Evolutionary conservation across 192 early-diverging fungal genomes (phyloP).

Genomic region (Coemansia sp.): DNA sequence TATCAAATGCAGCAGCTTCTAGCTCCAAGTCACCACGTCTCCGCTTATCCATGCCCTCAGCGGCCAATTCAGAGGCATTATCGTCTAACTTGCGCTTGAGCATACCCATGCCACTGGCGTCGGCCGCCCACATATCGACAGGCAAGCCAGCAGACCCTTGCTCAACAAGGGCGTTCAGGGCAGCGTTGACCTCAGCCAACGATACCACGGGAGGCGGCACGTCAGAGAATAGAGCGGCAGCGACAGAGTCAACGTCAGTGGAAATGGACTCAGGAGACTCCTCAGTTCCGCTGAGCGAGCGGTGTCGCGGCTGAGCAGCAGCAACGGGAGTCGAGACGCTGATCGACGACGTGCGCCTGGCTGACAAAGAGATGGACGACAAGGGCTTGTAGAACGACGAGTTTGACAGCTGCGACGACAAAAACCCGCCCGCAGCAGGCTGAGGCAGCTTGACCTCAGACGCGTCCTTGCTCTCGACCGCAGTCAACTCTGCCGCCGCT

Average conservation of each 20-base stretch:
- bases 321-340: neutral
- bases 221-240: neutral
- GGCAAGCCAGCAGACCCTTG: neutral
- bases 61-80: neutral
- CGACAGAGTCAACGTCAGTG: neutral
- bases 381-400: constrained; percentile 57
- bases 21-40: neutral
- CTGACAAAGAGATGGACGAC: constrained; percentile 41
- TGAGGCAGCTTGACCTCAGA: neutral
- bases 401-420: constrained; percentile 50
- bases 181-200: constrained; percentile 37
- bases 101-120: neutral
- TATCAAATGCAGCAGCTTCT: constrained; percentile 6
- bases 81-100: constrained; percentile 24
- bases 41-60: constrained; percentile 9
- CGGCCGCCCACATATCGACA: neutral
- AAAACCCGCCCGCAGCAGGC: constrained; percentile 8
- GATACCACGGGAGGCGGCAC: constrained; percentile 15
- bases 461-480: neutral
- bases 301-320: neutral
- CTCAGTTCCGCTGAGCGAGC: neutral
- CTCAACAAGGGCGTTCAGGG: constrained; percentile 27
- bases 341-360: constrained; percentile 11
- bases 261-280: neutral
- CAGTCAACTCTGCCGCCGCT: neutral